Conservation (phyloP, 257 asterid genomes). For the Solanum virginianum region DNA sequence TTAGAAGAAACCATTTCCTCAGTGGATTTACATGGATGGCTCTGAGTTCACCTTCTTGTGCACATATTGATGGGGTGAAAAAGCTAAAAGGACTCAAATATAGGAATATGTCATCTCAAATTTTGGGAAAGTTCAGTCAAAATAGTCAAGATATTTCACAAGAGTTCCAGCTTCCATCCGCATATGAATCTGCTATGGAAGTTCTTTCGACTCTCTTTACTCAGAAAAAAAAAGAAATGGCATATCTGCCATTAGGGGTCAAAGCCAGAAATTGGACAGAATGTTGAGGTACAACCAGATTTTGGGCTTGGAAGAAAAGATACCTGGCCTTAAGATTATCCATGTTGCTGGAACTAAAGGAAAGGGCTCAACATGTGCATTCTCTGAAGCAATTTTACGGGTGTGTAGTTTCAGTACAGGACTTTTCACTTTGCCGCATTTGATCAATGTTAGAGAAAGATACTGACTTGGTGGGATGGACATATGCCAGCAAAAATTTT, state of each 20-base stretch:
- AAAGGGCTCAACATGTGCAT: too few species aligned
- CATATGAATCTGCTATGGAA: constrained; percentile 77
- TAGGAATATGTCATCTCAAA: neutral
- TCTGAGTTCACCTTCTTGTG: neutral
- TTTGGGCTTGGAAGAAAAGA: constrained; percentile 56
- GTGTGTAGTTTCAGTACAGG: too few species aligned
- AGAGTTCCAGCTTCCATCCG: constrained; percentile 18
- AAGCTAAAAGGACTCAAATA: neutral
- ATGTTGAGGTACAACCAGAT: constrained; percentile 66
- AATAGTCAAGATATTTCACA: constrained; percentile 24
- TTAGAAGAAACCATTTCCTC: neutral
- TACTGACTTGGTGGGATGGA: constrained; percentile 76
- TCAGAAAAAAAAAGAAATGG: constrained; percentile 48
- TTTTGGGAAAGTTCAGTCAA: constrained; percentile 18
- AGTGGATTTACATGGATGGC: neutral
- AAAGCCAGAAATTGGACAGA: constrained; percentile 45
- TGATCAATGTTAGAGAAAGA: too few species aligned
- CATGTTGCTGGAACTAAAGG: constrained; percentile 96
- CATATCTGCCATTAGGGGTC: constrained; percentile 12
- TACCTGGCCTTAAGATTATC: constrained; percentile 54
- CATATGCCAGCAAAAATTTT: constrained; percentile 73
- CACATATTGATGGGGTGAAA: neutral
- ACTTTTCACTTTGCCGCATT: too few species aligned
- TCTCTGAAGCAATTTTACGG: too few species aligned
- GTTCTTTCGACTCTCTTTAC: constrained; percentile 82